phyloP scores from a whole-genome alignment of 495 filamentous ascomycete genomes.

The Parathielavia hyrcaniae region DNA sequence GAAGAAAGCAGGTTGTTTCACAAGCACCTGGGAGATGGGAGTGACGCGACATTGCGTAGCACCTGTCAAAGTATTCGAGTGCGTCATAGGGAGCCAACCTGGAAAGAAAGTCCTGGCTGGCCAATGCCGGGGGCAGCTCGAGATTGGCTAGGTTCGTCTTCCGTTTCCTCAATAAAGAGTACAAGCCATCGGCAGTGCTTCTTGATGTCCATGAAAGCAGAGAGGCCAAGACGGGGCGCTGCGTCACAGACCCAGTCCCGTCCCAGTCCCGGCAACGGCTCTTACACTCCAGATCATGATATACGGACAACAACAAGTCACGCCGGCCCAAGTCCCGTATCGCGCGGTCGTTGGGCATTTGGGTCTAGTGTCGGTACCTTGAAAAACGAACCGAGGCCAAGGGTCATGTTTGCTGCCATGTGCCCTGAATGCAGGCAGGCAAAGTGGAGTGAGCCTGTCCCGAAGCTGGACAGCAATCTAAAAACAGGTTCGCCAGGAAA shows the following conservation, averaged over 20 bases:
- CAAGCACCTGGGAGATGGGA: not conserved
- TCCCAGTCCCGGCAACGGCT: too few relatives aligned
- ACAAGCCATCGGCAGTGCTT: too few relatives aligned
- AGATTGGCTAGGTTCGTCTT: not conserved
- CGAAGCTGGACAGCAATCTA: too few relatives aligned
- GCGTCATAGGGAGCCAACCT: conserved; percentile 21
- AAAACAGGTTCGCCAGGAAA: not conserved
- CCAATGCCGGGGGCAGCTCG: not conserved
- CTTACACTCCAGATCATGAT: too few relatives aligned
- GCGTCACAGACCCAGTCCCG: not conserved
- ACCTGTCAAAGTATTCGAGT: conserved; percentile 5
- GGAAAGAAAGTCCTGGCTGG: not conserved
- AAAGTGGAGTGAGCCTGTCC: too few relatives aligned
- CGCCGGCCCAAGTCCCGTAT: too few relatives aligned
- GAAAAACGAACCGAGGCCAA: too few relatives aligned
- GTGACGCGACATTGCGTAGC: conserved; percentile 14
- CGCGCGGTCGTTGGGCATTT: too few relatives aligned
- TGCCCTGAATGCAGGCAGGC: too few relatives aligned
- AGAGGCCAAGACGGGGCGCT: not conserved
- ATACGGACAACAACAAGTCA: not conserved
- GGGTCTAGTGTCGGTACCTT: too few relatives aligned
- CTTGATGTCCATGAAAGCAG: not conserved
- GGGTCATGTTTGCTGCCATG: too few relatives aligned
- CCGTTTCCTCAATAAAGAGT: not conserved
- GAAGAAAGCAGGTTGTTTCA: not conserved